These are phyloP conservation scores for Nectriaceae sp. DNA, from an alignment of 2,329 filamentous ascomycete species.

Conservation along the genomic window DNA sequence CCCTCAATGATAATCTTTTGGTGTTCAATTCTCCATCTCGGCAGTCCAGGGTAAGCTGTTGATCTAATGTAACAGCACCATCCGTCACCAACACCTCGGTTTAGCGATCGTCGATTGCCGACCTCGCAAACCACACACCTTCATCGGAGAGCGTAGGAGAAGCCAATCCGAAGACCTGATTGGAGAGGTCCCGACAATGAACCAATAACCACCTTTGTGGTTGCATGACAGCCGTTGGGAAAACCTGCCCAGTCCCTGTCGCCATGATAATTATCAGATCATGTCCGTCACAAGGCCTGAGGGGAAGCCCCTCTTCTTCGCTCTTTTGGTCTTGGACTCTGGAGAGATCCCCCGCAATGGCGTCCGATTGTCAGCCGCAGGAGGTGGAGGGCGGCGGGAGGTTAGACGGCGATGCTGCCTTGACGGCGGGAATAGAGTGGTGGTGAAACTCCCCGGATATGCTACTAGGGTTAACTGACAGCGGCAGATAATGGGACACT, in stretches of 20 bases:
- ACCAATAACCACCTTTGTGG: background rate
- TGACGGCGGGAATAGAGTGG: background rate
- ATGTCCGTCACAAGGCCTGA: constrained; percentile 12
- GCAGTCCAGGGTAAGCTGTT: no score
- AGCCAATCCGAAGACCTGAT: background rate
- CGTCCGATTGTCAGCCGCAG: background rate
- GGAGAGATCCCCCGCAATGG: constrained; percentile 6
- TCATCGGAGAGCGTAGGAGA: background rate
- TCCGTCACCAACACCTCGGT: background rate
- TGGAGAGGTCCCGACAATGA: background rate
- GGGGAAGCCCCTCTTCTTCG: background rate
- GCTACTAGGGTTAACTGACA: no score
- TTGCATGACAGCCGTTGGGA: background rate
- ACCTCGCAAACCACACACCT: background rate
- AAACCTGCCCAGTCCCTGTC: background rate
- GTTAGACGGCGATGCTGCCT: background rate
- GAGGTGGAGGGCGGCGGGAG: background rate
- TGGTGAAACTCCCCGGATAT: no score
- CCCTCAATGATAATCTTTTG: no score
- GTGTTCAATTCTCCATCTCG: no score
- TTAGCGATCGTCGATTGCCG: background rate
- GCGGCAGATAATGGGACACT: no score
- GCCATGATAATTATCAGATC: constrained; percentile 12
- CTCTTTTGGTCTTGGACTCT: background rate
- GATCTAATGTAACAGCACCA: no score